These are phyloP conservation scores for Trichoderma sp. DNA, from an alignment of 2,329 filamentous ascomycete genomes.

Conservation along the genomic window DNA sequence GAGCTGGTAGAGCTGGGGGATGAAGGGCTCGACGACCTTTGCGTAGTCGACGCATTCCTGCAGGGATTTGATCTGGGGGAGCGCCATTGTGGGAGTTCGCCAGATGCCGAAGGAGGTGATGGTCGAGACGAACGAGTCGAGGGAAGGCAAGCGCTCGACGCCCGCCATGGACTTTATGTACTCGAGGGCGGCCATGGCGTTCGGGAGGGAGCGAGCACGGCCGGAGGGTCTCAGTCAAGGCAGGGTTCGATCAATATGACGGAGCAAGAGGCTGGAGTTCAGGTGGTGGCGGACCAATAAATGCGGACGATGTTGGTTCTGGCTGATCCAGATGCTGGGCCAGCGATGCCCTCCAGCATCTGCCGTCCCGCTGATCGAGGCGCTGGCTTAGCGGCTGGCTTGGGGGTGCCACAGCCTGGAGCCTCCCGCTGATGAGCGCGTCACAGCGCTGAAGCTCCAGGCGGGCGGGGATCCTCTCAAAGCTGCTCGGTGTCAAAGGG, in stretches of 20 bases:
- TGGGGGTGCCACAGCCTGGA: conserved; percentile 8
- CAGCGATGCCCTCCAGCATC: neutral
- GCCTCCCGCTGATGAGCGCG: conserved; percentile 4
- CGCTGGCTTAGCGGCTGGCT: conserved; percentile 13
- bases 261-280: neutral
- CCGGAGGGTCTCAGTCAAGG: neutral
- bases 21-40: conserved; percentile 73
- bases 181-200: conserved; percentile 13
- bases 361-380: conserved; percentile 10
- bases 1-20: conserved; percentile 69
- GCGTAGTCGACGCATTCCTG: conserved; percentile 76
- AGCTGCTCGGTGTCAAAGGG: no score
- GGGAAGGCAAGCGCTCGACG: neutral
- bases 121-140: conserved; percentile 10
- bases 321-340: neutral
- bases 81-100: conserved; percentile 55
- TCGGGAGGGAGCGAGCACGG: neutral
- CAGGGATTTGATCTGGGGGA: conserved; percentile 71
- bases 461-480: no score
- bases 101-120: conserved; percentile 6
- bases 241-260: conserved; percentile 6
- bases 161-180: conserved; percentile 25
- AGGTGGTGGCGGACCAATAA: conserved; percentile 20
- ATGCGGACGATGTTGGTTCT: neutral
- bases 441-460: neutral